phyloP scores from a whole-genome alignment of 495 filamentous ascomycete genomes.

The Trichoderma orchidacearum region DNA sequence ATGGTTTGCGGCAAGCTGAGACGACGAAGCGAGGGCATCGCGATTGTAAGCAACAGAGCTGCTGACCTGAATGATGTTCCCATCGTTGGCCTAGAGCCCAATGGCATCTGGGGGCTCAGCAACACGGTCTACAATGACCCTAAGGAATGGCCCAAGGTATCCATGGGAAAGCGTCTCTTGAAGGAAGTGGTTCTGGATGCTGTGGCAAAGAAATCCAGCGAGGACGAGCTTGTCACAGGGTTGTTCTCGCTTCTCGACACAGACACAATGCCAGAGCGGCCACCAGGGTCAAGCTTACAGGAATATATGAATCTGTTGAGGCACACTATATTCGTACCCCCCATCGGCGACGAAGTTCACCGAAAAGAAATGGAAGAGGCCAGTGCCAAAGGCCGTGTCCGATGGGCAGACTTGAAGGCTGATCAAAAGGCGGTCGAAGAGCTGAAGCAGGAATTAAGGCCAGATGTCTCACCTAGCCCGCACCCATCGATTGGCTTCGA shows the following conservation, averaged over 20 bases:
- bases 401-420: slow-evolving; percentile 10
- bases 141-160: slow-evolving; percentile 68
- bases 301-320: slow-evolving; percentile 55
- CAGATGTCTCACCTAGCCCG: neutral
- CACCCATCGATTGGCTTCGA: slow-evolving; percentile 21
- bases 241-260: slow-evolving; percentile 56
- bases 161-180: slow-evolving; percentile 33
- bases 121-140: slow-evolving; percentile 67
- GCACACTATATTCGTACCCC: slow-evolving; percentile 75
- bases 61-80: slow-evolving; percentile 46
- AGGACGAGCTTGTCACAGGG: slow-evolving; percentile 55
- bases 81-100: slow-evolving; percentile 54
- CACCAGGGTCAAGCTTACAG: slow-evolving; percentile 33
- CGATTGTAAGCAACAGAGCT: slow-evolving; percentile 80
- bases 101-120: slow-evolving; percentile 64
- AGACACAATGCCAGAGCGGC: slow-evolving; percentile 42
- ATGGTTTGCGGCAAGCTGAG: slow-evolving; percentile 75
- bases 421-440: slow-evolving; percentile 13
- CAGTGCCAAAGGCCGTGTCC: slow-evolving; percentile 31
- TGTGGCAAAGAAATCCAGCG: slow-evolving; percentile 30
- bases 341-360: slow-evolving; percentile 41
- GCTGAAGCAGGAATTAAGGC: neutral
- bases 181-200: slow-evolving; percentile 23
- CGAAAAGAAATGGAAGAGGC: slow-evolving; percentile 37
- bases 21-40: slow-evolving; percentile 45